phyloP scores from a whole-genome alignment of 2,329 filamentous ascomycete genomes.

The Paecilomyces formosus region DNA sequence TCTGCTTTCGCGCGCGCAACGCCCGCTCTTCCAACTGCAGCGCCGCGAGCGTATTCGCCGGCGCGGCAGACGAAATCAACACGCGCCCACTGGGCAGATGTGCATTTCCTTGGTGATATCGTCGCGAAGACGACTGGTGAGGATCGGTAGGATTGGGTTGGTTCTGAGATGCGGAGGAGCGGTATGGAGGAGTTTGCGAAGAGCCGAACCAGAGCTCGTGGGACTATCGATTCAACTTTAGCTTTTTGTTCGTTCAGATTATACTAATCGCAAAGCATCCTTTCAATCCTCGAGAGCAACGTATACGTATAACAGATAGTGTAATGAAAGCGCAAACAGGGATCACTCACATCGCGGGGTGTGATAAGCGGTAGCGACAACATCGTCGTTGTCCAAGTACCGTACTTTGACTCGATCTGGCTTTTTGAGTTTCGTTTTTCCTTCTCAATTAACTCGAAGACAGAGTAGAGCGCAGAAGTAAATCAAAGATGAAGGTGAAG shows the following conservation, averaged over 20 bases:
- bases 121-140: slow-evolving; percentile 21
- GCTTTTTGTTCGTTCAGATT: slow-evolving; percentile 5
- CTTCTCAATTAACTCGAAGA: not conserved
- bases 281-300: no score
- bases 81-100: slow-evolving; percentile 17
- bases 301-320: no score
- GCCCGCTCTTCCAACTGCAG: slow-evolving; percentile 70
- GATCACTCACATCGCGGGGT: slow-evolving; percentile 6
- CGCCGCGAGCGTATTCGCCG: slow-evolving; percentile 57
- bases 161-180: slow-evolving; percentile 24
- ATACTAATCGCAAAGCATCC: not conserved
- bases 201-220: slow-evolving; percentile 69
- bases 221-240: slow-evolving; percentile 44
- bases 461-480: not conserved
- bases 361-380: slow-evolving; percentile 4
- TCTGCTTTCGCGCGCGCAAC: slow-evolving; percentile 67
- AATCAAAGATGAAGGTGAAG: not conserved
- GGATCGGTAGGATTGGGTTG: slow-evolving; percentile 20
- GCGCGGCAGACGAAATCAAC: slow-evolving; percentile 42
- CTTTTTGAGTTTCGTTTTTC: not conserved
- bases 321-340: not conserved
- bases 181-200: slow-evolving; percentile 40
- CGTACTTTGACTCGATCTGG: not conserved
- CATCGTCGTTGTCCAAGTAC: slow-evolving; percentile 22
- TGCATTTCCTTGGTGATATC: slow-evolving; percentile 15